Base-by-base conservation (phyloP, 129 eudicot genomes). In the Saposhnikovia divaricata region DNA sequence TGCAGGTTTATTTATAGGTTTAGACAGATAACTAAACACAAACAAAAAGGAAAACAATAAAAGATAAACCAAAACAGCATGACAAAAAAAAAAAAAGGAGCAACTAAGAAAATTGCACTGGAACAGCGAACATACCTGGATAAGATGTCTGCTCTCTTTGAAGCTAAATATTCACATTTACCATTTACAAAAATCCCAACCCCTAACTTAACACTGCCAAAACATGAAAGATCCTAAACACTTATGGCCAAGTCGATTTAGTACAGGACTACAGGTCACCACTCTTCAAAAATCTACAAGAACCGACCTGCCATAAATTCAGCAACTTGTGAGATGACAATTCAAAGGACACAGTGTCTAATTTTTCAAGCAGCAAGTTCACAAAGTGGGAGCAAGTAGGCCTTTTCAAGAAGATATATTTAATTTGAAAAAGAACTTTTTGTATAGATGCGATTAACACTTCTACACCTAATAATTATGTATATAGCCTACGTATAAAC, bases 201-300 rank as follows among this genome's bases (percentile, higher is more conserved):
- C 16, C 16, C 69, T 28, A 76, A 31, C 28, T 8, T 11, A 73
- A 73, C 0, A 77, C 18, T 37, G 14, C 50, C 16, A 50, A 53
- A 80, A 55, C 69, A 61, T 28, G 12, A 6, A 23, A 48, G 25
- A 19, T 5, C 69, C 53, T 16, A 37, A 55, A 34, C 74, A 18
- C 46, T 46, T 45, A 16, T 4, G 38, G 42, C 45, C 4, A 53
- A 63, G 57, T 51, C 18, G 51, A 28, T 69, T 37, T 71, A 48
- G 40, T 76, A 72, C 34, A n/a, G 28, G 69, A 61, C 69, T 68
- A 34, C 31, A 55, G 21, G 4, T 76, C 42, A 81, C 80, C 59
- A 75, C 75, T 81, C 53, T 18, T 68, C 80, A 81, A n/a, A 71
- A 81, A 15, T 69, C 51, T 47, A 82, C 70, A 63, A 31, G 80